Evolutionary conservation across 2,329 filamentous ascomycete species (phyloP), one percentile per base, ranked within the genome.

Genomic region (Blastomyces emzantsi): DNA sequence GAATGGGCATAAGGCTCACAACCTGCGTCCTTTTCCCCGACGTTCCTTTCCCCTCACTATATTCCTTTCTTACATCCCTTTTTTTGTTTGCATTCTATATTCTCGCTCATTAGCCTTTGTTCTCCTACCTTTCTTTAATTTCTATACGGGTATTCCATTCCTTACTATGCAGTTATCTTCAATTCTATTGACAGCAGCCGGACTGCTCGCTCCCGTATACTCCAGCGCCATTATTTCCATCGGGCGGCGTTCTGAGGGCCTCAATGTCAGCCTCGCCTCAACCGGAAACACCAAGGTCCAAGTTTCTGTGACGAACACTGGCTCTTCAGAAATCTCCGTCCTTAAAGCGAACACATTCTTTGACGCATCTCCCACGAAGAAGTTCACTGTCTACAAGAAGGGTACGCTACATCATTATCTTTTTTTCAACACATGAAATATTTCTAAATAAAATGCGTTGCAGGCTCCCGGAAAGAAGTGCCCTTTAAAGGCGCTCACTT

Each of bases 281-380:
- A 17, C 59, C n/a, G 65, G 62, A 15, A 65, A 67, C 54, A 64
- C 64, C 33, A 57, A 51, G n/a, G 52, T 65, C 39, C 65, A 65
- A 49, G 64, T 64, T 33, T 47, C 57, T 19, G 51, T 67, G 45
- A 65, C 64, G 7, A 67, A 65, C 58, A 64, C 64, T 19, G 64
- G 33, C 7, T 36, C 55, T 15, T 52, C 43, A 41, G 54, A 33
- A 6, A 41, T 64, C 33, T 52, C 39, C 13, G 22, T 67, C 19
- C 39, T 65, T n/a, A 65, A 57, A 33, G 63, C 55, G 39, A 65
- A 67, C 57, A 65, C 55, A 43, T 58, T 64, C 41, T 60, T 67
- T 22, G 64, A 67, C 58, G 36, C 33, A 39, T 55, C 52, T 56
- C 64, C 62, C 22, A 60, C 45, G 33, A 58, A 60, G 25, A 65